Base-by-base conservation (phyloP, 225 moss, liverwort and hornwort species). In the Bryoerythrophyllum caledonicum region DNA sequence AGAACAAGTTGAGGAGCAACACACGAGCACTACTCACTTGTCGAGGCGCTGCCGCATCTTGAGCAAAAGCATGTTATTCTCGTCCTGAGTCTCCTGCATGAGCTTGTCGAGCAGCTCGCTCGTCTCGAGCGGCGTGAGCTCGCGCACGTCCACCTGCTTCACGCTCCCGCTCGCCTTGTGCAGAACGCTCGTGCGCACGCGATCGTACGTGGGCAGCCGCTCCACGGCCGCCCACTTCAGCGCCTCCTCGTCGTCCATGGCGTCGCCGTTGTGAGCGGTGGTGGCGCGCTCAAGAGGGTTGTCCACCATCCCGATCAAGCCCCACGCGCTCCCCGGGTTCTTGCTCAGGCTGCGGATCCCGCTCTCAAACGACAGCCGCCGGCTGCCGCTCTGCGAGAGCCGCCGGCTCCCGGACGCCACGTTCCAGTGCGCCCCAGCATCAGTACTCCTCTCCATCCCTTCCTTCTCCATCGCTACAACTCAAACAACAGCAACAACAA, bases 211-310 rank as follows among this genome's bases (percentile, higher is more conserved):
- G 10, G 89, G 82, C 60, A 89, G 79, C 9, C 86, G 76, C 83
- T 89, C 81, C 28, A 89, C 59, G 17, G 88, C 88, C 0, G 86
- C 88, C 88, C 88, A 89, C 41, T 68, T 78, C 17, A 89, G 80
- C 54, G 86, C 88, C 76, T 89, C 86, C 61, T 89, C 88, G 58
- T 89, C 88, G 65, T 89, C 88, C 86, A 86, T 86, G 28, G 6
- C 85, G 11, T 78, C 78, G 13, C 75, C 83, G 1, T 41, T 44
- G 63, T 30, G 83, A 11, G 79, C 26, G 2, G 37, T 70, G 11
- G 76, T 77, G 2, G 63, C 46, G 6, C 88, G 83, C 78, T 83
- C 88, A 51, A 89, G 14, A 6, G 83, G 83, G 14, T 86, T 86
- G 55, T 77, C 81, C 51, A 32, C 76, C 70, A 58, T 12, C 24